phyloP scores from a whole-genome alignment of 495 filamentous ascomycete species.

The Penicillium nucicola region DNA sequence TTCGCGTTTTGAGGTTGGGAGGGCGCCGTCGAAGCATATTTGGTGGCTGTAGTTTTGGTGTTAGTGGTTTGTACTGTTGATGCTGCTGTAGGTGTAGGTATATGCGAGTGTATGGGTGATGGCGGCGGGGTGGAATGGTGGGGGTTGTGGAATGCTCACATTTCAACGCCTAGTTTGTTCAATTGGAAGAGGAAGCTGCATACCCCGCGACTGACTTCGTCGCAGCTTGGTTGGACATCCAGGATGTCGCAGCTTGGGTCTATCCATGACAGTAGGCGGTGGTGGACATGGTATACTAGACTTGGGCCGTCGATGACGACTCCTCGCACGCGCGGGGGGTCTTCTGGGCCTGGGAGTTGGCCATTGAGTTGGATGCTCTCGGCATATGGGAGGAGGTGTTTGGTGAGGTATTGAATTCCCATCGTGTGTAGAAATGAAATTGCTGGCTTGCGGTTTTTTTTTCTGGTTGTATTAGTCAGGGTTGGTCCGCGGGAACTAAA shows the following conservation, averaged over 20 bases:
- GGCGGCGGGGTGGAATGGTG: too few relatives aligned
- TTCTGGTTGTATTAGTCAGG: background rate
- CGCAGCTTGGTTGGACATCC: conserved; percentile 59
- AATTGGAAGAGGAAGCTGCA: conserved; percentile 61
- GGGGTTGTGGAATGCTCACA: conserved; percentile 47
- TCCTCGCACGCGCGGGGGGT: conserved; percentile 12
- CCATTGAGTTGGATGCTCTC: conserved; percentile 39
- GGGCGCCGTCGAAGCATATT: conserved; percentile 77
- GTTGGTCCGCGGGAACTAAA: background rate
- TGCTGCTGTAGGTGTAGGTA: too few relatives aligned
- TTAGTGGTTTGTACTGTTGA: too few relatives aligned
- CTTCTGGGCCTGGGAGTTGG: background rate
- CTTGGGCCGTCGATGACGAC: conserved; percentile 75
- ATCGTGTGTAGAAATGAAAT: conserved; percentile 34
- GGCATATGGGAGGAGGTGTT: conserved; percentile 57
- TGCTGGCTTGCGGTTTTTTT: background rate
- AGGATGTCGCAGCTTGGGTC: conserved; percentile 31
- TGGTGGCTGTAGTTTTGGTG: conserved; percentile 21
- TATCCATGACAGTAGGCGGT: conserved; percentile 45
- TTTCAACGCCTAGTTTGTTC: conserved; percentile 42
- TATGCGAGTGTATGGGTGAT: too few relatives aligned
- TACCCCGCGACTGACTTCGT: conserved; percentile 53
- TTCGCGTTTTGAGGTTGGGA: conserved; percentile 57
- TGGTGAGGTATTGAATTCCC: conserved; percentile 67
- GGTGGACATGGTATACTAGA: conserved; percentile 68